Evolutionary conservation across 768 basidiomycete species (phyloP).

Genomic region (Glaciozyma martinii): DNA sequence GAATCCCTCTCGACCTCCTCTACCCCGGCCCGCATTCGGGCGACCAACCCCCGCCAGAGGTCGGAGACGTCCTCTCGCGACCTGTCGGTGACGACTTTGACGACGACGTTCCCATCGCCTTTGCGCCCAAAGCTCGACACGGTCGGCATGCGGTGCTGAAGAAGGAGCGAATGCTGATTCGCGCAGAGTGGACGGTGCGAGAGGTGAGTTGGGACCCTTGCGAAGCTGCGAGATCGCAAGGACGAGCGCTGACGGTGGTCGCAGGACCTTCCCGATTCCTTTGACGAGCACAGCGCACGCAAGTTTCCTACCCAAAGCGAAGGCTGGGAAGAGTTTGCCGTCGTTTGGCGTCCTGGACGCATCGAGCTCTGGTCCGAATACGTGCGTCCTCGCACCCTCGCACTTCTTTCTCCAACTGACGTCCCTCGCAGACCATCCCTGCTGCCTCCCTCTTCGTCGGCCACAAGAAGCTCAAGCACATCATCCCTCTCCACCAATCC

Average conservation of each 20-base stretch:
- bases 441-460: conserved; percentile 55
- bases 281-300: conserved; percentile 62
- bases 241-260: neutral
- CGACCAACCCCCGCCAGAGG: conserved; percentile 47
- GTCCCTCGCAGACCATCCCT: conserved; percentile 40
- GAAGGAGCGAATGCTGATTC: conserved; percentile 83
- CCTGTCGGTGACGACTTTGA: conserved; percentile 44
- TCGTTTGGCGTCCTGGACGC: conserved; percentile 63
- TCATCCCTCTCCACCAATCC: conserved; percentile 59
- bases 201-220: conserved; percentile 37
- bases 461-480: conserved; percentile 67
- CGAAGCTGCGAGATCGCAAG: conserved; percentile 31
- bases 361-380: conserved; percentile 80
- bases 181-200: conserved; percentile 53
- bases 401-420: neutral
- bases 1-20: neutral
- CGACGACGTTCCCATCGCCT: conserved; percentile 34
- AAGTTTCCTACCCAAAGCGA: conserved; percentile 43
- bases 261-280: conserved; percentile 47
- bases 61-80: conserved; percentile 59
- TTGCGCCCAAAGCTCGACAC: conserved; percentile 35
- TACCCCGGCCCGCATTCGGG: conserved; percentile 14
- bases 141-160: conserved; percentile 54
- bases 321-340: conserved; percentile 76
- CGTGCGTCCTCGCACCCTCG: conserved; percentile 42